Conservation (phyloP, 306 rosid genomes). For the Cicer yamashitae region DNA sequence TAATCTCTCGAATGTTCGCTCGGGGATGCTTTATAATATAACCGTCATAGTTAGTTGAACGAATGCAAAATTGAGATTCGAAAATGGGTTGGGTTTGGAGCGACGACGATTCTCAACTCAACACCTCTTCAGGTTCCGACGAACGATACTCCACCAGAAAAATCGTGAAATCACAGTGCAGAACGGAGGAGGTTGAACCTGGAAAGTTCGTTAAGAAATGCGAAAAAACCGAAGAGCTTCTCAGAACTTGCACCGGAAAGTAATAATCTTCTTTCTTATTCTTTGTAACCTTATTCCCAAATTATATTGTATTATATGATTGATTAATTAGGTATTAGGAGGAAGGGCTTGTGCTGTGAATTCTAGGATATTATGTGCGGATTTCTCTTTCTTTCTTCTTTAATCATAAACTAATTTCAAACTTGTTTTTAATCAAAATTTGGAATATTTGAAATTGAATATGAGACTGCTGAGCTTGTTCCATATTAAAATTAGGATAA, state of each 20-base stretch:
- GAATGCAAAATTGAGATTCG: neutral
- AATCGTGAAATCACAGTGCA: constrained; percentile 74
- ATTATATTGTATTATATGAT: neutral
- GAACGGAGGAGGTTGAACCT: constrained; percentile 78
- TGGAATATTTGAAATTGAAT: neutral
- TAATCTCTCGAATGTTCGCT: neutral
- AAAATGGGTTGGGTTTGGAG: constrained; percentile 86
- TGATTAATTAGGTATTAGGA: constrained; percentile 22
- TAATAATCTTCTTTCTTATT: neutral
- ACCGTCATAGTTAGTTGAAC: neutral
- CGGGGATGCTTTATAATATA: neutral
- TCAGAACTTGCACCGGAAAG: constrained; percentile 77
- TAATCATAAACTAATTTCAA: neutral
- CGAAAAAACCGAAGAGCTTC: constrained; percentile 81
- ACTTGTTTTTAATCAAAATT: neutral
- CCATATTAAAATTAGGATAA: constrained; percentile 3
- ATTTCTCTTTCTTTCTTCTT: neutral
- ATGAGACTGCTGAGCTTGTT: neutral
- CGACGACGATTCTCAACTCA: constrained; percentile 47
- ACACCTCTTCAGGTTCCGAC: constrained; percentile 28
- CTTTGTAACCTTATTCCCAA: too few relatives aligned
- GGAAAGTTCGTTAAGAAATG: constrained; percentile 84
- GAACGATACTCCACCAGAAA: constrained; percentile 63
- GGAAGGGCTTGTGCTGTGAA: neutral
- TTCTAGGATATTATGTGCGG: neutral